Base-by-base conservation (phyloP, 768 basidiomycete genomes). In the Mycena amicta region DNA sequence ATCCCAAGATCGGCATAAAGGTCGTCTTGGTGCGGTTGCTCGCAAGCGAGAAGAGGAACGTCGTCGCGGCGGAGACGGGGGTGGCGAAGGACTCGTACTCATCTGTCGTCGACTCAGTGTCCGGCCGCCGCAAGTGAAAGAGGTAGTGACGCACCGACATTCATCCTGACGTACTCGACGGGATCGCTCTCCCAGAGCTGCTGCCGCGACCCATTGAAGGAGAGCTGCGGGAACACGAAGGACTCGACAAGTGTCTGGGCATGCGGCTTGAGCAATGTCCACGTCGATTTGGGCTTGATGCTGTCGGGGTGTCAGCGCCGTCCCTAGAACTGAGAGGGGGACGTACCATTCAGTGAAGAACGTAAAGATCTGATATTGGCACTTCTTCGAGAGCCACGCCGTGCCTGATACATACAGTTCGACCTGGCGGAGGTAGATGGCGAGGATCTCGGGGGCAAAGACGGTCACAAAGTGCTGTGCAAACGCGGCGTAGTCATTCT, bases 271-370 rank as follows among this genome's bases (percentile, higher is more conserved):
- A 96, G 82, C 33, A 92, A 80, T 3, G 79, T 74, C 93, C 93
- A 95, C 4, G 92, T 96, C n/a, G 91, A 83, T 68, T 92, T 93
- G 15, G 94, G 94, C 75, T 95, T 95, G 65, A 96, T 85, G 65
- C 93, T 95, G 52, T 5, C 23, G 28, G 47, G 53, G 16, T 58
- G 6, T 31, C 25, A 47, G 26, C 27, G 26, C 15, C 13, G 6
- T 26, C 25, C 12, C 22, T 26, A 23, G 2, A n/a, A 40, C 54
- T 12, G 16, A 37, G 46, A 50, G 50, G 8, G 50, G 47, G 27
- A 70, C 84, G 13, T 64, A 93, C 93, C 94, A 95, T 68, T 93
- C 91, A 5, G 87, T 90, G 67, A 95, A 87, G 78, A 93, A 95
- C 52, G 83, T 80, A 71, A 95, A 87, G 43, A 94, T 85, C 53